These are phyloP conservation scores for Claviceps sp. DNA, from an alignment of 2,329 filamentous ascomycete genomes.

Conservation along the genomic window DNA sequence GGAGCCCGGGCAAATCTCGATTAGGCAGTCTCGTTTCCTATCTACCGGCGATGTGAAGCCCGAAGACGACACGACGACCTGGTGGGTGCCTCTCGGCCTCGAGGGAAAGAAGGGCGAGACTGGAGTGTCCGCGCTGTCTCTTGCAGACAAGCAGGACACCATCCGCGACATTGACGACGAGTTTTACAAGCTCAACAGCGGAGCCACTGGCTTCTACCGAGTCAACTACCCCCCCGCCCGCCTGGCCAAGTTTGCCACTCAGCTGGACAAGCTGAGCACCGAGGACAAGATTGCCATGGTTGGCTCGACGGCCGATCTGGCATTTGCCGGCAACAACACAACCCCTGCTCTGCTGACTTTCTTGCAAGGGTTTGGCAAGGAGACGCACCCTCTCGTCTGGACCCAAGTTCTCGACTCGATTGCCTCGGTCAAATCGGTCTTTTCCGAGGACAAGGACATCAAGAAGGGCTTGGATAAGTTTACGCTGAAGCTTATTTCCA, in stretches of 20 bases:
- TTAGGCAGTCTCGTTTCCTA: conserved; percentile 82
- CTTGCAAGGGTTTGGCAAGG: conserved; percentile 67
- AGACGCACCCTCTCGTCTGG: conserved; percentile 82
- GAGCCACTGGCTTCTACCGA: conserved; percentile 78
- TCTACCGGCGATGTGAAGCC: conserved; percentile 82
- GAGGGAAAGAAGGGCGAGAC: conserved; percentile 58
- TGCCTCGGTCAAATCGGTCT: conserved; percentile 67
- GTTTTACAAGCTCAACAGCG: conserved; percentile 90
- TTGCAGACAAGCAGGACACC: conserved; percentile 65
- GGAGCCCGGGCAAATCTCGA: conserved; percentile 64
- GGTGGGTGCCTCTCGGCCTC: conserved; percentile 89
- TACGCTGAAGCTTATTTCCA: conserved; percentile 59
- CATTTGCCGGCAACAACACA: conserved; percentile 71
- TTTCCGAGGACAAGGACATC: conserved; percentile 60
- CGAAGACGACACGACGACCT: conserved; percentile 80
- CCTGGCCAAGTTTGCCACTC: conserved; percentile 64
- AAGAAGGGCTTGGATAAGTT: conserved; percentile 66
- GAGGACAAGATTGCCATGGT: conserved; percentile 90
- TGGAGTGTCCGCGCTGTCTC: conserved; percentile 48
- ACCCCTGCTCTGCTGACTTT: conserved; percentile 74
- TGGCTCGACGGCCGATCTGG: conserved; percentile 78
- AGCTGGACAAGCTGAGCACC: conserved; percentile 61
- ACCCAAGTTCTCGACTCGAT: conserved; percentile 70
- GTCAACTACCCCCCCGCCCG: conserved; percentile 85
- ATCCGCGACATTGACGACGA: conserved; percentile 59